Percentiles rank a stretch among this genome's conserved stretches.
phyloP scores from a whole-genome alignment of 305 asterid species.

The Fraxinus platypoda region DNA sequence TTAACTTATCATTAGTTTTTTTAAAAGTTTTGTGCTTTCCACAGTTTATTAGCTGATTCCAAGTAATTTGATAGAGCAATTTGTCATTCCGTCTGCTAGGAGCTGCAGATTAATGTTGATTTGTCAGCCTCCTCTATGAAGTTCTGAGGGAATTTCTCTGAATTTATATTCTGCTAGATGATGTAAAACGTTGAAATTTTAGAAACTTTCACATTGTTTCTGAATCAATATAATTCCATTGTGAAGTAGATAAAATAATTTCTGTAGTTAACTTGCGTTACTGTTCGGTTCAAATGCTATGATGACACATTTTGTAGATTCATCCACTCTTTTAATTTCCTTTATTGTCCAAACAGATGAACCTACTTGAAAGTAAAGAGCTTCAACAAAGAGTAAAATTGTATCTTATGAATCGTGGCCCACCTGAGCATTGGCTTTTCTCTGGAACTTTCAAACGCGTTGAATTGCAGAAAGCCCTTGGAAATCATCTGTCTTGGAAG shows the following conservation, averaged over 20 bases:
- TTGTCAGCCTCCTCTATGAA: background rate
- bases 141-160: background rate
- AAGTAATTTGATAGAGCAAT: background rate
- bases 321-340: slow-evolving; percentile 1
- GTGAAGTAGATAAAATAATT: background rate
- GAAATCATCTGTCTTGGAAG: slow-evolving; percentile 91
- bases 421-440: slow-evolving; percentile 91
- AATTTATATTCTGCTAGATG: slow-evolving; percentile 4
- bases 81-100: background rate
- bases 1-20: background rate
- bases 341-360: slow-evolving; percentile 48
- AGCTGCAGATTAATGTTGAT: background rate
- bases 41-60: background rate
- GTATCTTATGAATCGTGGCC: slow-evolving; percentile 75
- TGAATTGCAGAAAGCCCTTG: slow-evolving; percentile 91
- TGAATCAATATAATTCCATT: background rate
- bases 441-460: slow-evolving; percentile 80
- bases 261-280: background rate
- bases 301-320: background rate
- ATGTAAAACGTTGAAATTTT: background rate
- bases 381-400: slow-evolving; percentile 84
- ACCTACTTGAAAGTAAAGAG: slow-evolving; percentile 87
- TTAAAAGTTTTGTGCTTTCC: background rate
- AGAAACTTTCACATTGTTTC: background rate
- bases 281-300: background rate